Base-by-base conservation (phyloP, 75 land plant genomes). In the Pinus albicaulis region DNA sequence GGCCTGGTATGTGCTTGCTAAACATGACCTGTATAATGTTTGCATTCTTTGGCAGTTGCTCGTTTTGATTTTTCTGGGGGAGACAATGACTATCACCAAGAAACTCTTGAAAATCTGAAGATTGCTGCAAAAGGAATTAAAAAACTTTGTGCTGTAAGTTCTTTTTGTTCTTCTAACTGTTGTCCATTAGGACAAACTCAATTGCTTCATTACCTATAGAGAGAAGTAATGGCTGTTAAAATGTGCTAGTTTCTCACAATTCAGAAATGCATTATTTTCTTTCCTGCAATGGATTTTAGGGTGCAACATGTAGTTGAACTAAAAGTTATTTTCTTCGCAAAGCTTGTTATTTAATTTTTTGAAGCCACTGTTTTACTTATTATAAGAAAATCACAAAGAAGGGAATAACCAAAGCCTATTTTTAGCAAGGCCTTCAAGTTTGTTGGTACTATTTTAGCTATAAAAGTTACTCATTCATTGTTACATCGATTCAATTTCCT, bases 41-140 rank as follows among this genome's bases (percentile, higher is more conserved):
- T 68, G 71, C 14, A 13, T 55, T 75, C 66, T 73, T 23, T 74
- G 48, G 23, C 80, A 94, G 95, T 94, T 62, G 98, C 99, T 12
- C 79, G 99, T n/a, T 92, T 96, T 68, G 99, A 96, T 57, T 92
- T 95, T 70, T 91, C 98, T 11, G 88, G 88, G 83, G 98, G 97
- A 57, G 89, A 87, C 26, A 52, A 80, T 41, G 91, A 88, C 5
- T 92, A 79, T 70, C 99, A 96, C 65, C 98, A 94, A 76, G 92
- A 92, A 82, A 96, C 95, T 5, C 64, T 96, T 56, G 98, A 96
- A 52, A 94, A 96, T 62, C 82, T 96, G 71, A 93, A 83, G 88
- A 66, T 41, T 3, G 94, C 97, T 34, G 78, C 85, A 22, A 95
- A 93, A 80, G 84, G 80, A 31, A 86, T 90, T 1, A 87, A 82